Percentiles rank a stretch among this genome's conserved stretches.
Evolutionary conservation across 2,329 filamentous ascomycete genomes (phyloP).

Genomic region (Colletotrichum tofieldiae): DNA sequence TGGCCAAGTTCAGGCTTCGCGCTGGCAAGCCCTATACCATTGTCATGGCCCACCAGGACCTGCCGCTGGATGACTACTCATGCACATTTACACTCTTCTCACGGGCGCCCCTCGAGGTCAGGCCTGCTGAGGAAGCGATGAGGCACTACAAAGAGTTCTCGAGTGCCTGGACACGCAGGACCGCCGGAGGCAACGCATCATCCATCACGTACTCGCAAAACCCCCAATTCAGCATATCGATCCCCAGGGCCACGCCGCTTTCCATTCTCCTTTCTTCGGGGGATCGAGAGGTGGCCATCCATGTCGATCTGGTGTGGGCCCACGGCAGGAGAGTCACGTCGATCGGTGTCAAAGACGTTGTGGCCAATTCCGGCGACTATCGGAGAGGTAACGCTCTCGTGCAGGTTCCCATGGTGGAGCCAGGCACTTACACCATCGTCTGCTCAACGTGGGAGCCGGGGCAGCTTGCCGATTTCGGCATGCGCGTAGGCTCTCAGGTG

Average conservation of each 20-base stretch:
- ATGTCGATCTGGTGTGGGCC: slow-evolving; percentile 88
- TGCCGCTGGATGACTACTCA: slow-evolving; percentile 81
- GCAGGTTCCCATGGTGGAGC: slow-evolving; percentile 71
- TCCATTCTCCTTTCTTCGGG: slow-evolving; percentile 82
- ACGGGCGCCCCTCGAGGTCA: slow-evolving; percentile 71
- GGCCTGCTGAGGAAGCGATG: slow-evolving; percentile 74
- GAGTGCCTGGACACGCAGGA: slow-evolving; percentile 83
- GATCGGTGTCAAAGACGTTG: slow-evolving; percentile 82
- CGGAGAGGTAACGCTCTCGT: slow-evolving; percentile 83
- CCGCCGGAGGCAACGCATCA: slow-evolving; percentile 87
- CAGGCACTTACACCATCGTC: slow-evolving; percentile 88
- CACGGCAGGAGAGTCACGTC: slow-evolving; percentile 79
- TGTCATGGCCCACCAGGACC: slow-evolving; percentile 83
- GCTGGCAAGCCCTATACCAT: slow-evolving; percentile 67
- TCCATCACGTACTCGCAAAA: slow-evolving; percentile 86
- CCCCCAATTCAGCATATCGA: slow-evolving; percentile 83
- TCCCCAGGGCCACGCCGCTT: slow-evolving; percentile 73
- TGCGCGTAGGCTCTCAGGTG: slow-evolving; percentile 79
- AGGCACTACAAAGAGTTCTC: slow-evolving; percentile 70
- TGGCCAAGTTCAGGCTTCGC: slow-evolving; percentile 75
- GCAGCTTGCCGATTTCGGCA: slow-evolving; percentile 80
- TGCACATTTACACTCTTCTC: slow-evolving; percentile 92
- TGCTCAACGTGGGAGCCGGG: slow-evolving; percentile 91
- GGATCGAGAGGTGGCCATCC: slow-evolving; percentile 79
- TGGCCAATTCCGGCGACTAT: slow-evolving; percentile 91